A percentile compares a stretch with the other conserved stretches of the same genome.
Evolutionary conservation across 345 rosid species (phyloP).

Genomic region (Populus nigra): DNA sequence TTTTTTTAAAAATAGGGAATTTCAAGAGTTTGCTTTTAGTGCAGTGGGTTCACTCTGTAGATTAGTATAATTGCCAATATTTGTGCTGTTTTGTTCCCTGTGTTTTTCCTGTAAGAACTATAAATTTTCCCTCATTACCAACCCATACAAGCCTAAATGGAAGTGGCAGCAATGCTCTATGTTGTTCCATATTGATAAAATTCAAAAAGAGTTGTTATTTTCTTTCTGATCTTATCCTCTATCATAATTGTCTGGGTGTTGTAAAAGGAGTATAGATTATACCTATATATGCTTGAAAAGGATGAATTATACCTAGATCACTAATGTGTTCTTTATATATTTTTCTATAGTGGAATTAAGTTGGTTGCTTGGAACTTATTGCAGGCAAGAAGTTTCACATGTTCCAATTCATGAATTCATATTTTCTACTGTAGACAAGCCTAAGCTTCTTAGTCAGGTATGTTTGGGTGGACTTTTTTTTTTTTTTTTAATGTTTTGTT

Average conservation of each 20-base stretch:
- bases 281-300: neutral
- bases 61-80: neutral
- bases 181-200: neutral
- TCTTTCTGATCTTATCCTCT: neutral
- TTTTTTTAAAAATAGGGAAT: neutral
- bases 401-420: constrained; percentile 62
- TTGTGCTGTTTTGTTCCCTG: neutral
- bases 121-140: neutral
- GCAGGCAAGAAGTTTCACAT: constrained; percentile 45
- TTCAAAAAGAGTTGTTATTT: neutral
- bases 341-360: constrained; percentile 6
- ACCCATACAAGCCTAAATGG: neutral
- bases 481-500: neutral
- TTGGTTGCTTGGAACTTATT: constrained; percentile 19
- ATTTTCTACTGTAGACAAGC: constrained; percentile 68
- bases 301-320: neutral
- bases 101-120: neutral
- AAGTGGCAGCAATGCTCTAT: neutral
- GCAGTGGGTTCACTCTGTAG: neutral
- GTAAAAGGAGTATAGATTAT: neutral
- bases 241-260: neutral
- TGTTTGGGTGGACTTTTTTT: constrained; percentile 5
- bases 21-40: neutral
- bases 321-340: constrained; percentile 4
- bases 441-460: constrained; percentile 81